Base-by-base conservation (phyloP, 164 flowering plant genomes). In the Warburgia ugandensis region DNA sequence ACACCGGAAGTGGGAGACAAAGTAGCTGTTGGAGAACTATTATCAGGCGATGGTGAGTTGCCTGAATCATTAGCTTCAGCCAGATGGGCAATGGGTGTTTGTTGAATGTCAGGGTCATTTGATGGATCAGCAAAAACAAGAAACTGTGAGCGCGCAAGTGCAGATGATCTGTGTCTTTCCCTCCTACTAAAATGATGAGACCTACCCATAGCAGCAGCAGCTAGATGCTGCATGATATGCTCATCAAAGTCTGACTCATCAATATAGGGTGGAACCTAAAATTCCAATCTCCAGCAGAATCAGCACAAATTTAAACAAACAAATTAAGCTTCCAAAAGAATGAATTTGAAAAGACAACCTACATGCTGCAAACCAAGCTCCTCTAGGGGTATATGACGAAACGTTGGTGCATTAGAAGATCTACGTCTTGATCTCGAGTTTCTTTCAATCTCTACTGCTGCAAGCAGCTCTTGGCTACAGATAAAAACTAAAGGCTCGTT, bases 381-480 rank as follows among this genome's bases (percentile, higher is more conserved):
- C 31, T 73, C 75, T 13, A n/a, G n/a, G 11, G 48, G 55, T 40
- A 41, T 26, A 43, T 27, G 71, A 42, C 25, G 35, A 59, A 39
- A 37, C 21, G 59, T 22, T 13, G 75, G 41, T 45, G 53, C 17
- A 38, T 55, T 29, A n/a, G 71, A 39, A 23, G 62, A 23, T 33
- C 32, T 37, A 10, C n/a, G 61, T 54, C 72, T 72, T 50, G 73
- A 50, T 71, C 79, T 73, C 11, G 49, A 37, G 26, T 8, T 66
- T 66, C 77, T 76, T 56, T 77, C 86, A 33, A 23, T 58, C 64
- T 54, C 75, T 48, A 76, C 75, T 33, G 86, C 82, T 40, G 65
- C 71, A 49, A 84, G 69, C 58, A 84, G 84, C 63, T 79, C 86
- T 70, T 81, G 94, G 72, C 94, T 84, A 56, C 37, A 62, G 48